Percentiles rank a stretch among this genome's conserved stretches.
These are phyloP conservation scores for Xerocomellus chrysenteron DNA, from an alignment of 768 basidiomycete species.

Conservation along the genomic window DNA sequence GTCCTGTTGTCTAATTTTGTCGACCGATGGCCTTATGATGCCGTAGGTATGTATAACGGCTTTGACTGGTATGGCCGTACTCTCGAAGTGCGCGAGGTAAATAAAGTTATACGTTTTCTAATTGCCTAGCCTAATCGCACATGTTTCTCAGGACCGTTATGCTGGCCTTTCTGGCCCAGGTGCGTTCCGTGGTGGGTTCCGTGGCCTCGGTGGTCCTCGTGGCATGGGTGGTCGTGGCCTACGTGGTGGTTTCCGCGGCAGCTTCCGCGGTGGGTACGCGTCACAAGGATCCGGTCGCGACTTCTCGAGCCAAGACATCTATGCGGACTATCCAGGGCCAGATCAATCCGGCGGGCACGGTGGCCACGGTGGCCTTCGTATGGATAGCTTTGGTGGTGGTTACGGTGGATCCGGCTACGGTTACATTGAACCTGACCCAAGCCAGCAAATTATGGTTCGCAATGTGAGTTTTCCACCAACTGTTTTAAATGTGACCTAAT, in stretches of 20 bases:
- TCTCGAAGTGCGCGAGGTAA: constrained; percentile 93
- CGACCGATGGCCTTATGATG: not conserved
- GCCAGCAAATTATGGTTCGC: constrained; percentile 96
- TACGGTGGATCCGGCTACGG: constrained; percentile 36
- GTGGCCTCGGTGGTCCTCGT: constrained; percentile 49
- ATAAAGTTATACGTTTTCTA: constrained; percentile 9
- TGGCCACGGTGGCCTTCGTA: constrained; percentile 34
- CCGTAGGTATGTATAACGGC: constrained; percentile 89
- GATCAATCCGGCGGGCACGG: constrained; percentile 52
- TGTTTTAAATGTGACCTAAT: not conserved
- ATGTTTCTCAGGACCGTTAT: constrained; percentile 72
- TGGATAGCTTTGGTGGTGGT: constrained; percentile 40
- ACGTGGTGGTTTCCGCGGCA: constrained; percentile 31
- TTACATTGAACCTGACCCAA: constrained; percentile 72
- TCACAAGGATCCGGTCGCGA: constrained; percentile 52
- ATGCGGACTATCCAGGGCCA: constrained; percentile 91
- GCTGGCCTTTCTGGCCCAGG: constrained; percentile 76
- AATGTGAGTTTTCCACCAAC: constrained; percentile 66
- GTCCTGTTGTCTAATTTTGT: constrained; percentile 29
- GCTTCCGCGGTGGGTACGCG: constrained; percentile 55
- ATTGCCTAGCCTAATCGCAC: not conserved
- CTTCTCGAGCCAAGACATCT: constrained; percentile 86
- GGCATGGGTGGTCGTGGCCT: constrained; percentile 17
- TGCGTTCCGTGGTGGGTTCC: constrained; percentile 56
- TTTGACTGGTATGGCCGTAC: constrained; percentile 97